A percentile compares a stretch with the other conserved stretches of the same genome.
Conservation (phyloP, 2,329 filamentous ascomycete genomes). For the Stachybotrys echinatus region DNA sequence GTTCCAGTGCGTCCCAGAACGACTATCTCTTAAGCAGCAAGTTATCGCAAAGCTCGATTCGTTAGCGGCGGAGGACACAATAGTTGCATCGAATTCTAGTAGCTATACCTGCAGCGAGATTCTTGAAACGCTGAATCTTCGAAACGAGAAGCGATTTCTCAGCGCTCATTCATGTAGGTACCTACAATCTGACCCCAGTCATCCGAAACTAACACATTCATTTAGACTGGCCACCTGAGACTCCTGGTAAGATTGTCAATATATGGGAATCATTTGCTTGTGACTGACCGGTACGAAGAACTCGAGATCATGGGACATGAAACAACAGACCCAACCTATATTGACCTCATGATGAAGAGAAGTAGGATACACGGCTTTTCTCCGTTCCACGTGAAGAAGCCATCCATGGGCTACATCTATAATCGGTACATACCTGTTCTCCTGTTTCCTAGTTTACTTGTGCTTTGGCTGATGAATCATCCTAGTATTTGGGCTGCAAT, state of each 20-base stretch:
- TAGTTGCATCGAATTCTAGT: constrained; percentile 42
- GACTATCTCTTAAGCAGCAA: constrained; percentile 31
- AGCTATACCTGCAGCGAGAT: constrained; percentile 39
- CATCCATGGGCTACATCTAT: constrained; percentile 26
- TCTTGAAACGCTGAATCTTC: constrained; percentile 26
- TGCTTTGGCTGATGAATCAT: background rate
- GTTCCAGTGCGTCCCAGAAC: constrained; percentile 37
- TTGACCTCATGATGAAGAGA: constrained; percentile 16
- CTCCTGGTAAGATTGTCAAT: constrained; percentile 13
- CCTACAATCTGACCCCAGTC: background rate
- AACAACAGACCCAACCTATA: constrained; percentile 12
- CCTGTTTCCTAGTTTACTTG: background rate
- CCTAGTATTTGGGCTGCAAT: constrained; percentile 25
- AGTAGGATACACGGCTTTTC: constrained; percentile 21
- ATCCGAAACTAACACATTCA: background rate
- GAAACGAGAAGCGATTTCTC: constrained; percentile 26
- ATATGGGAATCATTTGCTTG: background rate
- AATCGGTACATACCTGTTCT: constrained; percentile 13
- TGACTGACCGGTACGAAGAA: constrained; percentile 2
- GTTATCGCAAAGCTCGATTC: constrained; percentile 33
- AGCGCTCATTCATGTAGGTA: constrained; percentile 38
- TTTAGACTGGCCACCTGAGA: constrained; percentile 26
- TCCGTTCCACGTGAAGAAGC: constrained; percentile 20
- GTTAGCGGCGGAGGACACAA: constrained; percentile 24
- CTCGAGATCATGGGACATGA: constrained; percentile 26